Percentiles rank a stretch among this genome's conserved stretches.
Evolutionary conservation across 352 stramenopile species (phyloP).

Genomic region (Phytophthora hybrid): DNA sequence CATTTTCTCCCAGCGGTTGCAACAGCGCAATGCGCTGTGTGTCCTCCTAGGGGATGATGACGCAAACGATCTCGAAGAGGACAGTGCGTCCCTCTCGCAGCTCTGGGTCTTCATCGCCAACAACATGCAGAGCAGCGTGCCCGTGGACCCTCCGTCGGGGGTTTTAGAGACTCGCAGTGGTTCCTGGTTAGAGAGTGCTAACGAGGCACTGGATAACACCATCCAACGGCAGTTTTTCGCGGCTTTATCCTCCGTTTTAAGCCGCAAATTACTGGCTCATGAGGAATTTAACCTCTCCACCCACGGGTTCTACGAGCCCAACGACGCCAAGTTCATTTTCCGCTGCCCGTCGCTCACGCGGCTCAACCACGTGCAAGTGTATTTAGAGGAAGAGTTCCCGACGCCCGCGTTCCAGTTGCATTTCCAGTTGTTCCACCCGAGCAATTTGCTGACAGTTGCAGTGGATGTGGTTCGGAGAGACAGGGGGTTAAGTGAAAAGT

Average conservation of each 20-base stretch:
- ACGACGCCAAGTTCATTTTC: constrained; percentile 73
- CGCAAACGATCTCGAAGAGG: neutral
- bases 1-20: constrained; percentile 44
- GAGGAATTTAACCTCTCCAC: constrained; percentile 53
- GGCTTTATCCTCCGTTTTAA: constrained; percentile 43
- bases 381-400: constrained; percentile 63
- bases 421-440: constrained; percentile 56
- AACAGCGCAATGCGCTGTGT: constrained; percentile 52
- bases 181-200: constrained; percentile 20
- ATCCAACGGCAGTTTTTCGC: constrained; percentile 55
- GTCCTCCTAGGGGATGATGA: constrained; percentile 18
- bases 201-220: constrained; percentile 15
- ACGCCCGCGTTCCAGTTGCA: constrained; percentile 56
- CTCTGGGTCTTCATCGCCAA: constrained; percentile 74
- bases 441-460: constrained; percentile 59
- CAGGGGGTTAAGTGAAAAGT: neutral
- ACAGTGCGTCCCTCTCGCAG: constrained; percentile 6
- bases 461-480: constrained; percentile 54
- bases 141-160: constrained; percentile 44
- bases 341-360: constrained; percentile 59
- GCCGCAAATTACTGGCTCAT: constrained; percentile 42
- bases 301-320: constrained; percentile 51
- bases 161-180: constrained; percentile 34
- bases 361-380: constrained; percentile 73
- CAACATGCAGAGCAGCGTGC: constrained; percentile 30